Percentiles rank a stretch among this genome's conserved stretches.
Evolutionary conservation across 352 stramenopile genomes (phyloP).

Genomic region (Globisporangium lucens): DNA sequence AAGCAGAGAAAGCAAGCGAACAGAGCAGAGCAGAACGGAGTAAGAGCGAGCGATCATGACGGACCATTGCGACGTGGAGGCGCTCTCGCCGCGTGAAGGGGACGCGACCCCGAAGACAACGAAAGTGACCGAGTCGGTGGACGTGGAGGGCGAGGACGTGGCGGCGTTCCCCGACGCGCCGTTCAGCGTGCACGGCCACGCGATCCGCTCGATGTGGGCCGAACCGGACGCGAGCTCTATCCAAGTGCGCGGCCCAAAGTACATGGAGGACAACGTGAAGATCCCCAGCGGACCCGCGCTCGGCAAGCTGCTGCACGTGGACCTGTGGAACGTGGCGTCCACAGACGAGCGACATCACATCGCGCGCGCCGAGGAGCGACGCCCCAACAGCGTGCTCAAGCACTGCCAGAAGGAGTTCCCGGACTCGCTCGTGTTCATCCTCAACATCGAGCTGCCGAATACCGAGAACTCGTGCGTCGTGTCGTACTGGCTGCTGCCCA

Average conservation of each 20-base stretch:
- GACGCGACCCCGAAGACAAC: slow-evolving; percentile 10
- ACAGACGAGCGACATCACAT: slow-evolving; percentile 51
- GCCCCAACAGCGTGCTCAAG: slow-evolving; percentile 44
- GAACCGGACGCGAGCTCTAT: slow-evolving; percentile 50
- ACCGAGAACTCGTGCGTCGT: slow-evolving; percentile 68
- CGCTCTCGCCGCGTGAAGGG: slow-evolving; percentile 14
- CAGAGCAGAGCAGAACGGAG: not conserved
- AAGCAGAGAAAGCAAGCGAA: not conserved
- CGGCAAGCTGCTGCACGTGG: slow-evolving; percentile 61
- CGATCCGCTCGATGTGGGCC: slow-evolving; percentile 56
- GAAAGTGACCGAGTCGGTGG: slow-evolving; percentile 6
- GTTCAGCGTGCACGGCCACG: slow-evolving; percentile 28
- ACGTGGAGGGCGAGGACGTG: slow-evolving; percentile 16
- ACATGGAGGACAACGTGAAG: slow-evolving; percentile 61
- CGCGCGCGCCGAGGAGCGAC: slow-evolving; percentile 40
- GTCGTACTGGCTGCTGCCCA: slow-evolving; percentile 67
- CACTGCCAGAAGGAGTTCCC: slow-evolving; percentile 44
- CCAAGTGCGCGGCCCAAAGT: slow-evolving; percentile 50
- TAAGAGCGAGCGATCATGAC: slow-evolving; percentile 7
- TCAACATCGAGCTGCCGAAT: slow-evolving; percentile 84
- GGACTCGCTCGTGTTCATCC: slow-evolving; percentile 74
- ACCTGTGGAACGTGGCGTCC: slow-evolving; percentile 51
- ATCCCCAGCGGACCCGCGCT: slow-evolving; percentile 35
- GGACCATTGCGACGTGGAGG: slow-evolving; percentile 22
- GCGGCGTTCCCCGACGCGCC: slow-evolving; percentile 33